Conservation (phyloP, 805 yeast genomes). For the Ogataea nonfermentans region DNA sequence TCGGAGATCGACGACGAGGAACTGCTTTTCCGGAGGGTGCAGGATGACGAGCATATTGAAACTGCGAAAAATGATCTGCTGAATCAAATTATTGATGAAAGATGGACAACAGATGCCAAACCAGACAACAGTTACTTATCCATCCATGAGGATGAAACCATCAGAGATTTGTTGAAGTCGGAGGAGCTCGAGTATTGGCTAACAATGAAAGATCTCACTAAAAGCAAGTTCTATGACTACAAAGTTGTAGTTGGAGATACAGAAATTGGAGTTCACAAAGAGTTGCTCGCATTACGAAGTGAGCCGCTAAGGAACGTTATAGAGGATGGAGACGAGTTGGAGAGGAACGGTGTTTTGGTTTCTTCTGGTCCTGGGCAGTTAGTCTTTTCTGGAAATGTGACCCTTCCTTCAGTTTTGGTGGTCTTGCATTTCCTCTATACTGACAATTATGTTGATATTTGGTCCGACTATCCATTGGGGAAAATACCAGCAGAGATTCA, state of each 20-base stretch:
- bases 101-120: constrained; percentile 20
- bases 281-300: constrained; percentile 15
- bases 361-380: constrained; percentile 2
- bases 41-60: constrained; percentile 3
- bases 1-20: constrained; percentile 7
- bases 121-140: neutral
- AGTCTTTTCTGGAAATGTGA: constrained; percentile 25
- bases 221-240: constrained; percentile 18
- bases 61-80: constrained; percentile 11
- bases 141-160: constrained; percentile 1
- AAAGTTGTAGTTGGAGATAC: constrained; percentile 15
- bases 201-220: constrained; percentile 16
- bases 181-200: constrained; percentile 31
- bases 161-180: constrained; percentile 38
- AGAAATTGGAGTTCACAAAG: constrained; percentile 18
- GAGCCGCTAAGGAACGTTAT: constrained; percentile 9
- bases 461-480: constrained; percentile 40
- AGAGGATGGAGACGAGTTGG: neutral
- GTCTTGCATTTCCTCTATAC: constrained; percentile 51
- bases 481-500: constrained; percentile 34
- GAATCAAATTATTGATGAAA: neutral
- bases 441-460: constrained; percentile 41
- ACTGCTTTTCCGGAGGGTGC: constrained; percentile 1
- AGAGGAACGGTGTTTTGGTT: constrained; percentile 17
- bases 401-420: constrained; percentile 35